phyloP scores from a whole-genome alignment of 345 rosid genomes.

The Euphorbia peplus region DNA sequence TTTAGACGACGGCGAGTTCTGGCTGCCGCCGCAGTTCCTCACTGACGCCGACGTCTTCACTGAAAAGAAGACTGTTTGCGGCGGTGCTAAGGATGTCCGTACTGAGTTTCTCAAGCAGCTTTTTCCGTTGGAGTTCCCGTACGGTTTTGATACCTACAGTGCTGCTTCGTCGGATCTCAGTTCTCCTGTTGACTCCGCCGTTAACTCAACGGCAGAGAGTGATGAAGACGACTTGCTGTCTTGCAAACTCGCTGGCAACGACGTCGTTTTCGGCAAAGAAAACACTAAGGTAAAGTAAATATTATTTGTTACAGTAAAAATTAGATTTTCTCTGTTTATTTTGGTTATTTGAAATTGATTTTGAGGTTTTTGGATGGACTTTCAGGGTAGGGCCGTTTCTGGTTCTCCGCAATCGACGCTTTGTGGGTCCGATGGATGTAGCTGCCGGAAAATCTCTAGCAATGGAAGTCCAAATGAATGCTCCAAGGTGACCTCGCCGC shows the following conservation, averaged over 20 bases:
- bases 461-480: constrained; percentile 27
- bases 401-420: constrained; percentile 61
- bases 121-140: constrained; percentile 59
- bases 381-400: constrained; percentile 37
- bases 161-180: constrained; percentile 42
- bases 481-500: constrained; percentile 37
- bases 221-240: constrained; percentile 55
- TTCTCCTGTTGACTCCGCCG: constrained; percentile 58
- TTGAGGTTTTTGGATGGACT: neutral
- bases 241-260: constrained; percentile 36
- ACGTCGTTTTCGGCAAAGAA: constrained; percentile 8
- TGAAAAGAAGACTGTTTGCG: constrained; percentile 20
- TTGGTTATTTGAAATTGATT: neutral
- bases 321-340: neutral
- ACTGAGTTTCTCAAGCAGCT: constrained; percentile 27
- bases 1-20: constrained; percentile 61
- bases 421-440: constrained; percentile 36
- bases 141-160: constrained; percentile 35
- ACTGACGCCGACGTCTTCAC: constrained; percentile 53
- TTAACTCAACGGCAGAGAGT: constrained; percentile 50
- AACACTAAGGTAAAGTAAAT: constrained; percentile 50
- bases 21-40: constrained; percentile 75
- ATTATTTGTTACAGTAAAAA: neutral
- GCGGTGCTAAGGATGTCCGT: too few relatives aligned
- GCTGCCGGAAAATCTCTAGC: constrained; percentile 32